Percentiles rank a stretch among this genome's conserved stretches.
These are phyloP conservation scores for Pseudopyrenochaeta lycopersici DNA, from an alignment of 2,329 filamentous ascomycete species.

Conservation along the genomic window DNA sequence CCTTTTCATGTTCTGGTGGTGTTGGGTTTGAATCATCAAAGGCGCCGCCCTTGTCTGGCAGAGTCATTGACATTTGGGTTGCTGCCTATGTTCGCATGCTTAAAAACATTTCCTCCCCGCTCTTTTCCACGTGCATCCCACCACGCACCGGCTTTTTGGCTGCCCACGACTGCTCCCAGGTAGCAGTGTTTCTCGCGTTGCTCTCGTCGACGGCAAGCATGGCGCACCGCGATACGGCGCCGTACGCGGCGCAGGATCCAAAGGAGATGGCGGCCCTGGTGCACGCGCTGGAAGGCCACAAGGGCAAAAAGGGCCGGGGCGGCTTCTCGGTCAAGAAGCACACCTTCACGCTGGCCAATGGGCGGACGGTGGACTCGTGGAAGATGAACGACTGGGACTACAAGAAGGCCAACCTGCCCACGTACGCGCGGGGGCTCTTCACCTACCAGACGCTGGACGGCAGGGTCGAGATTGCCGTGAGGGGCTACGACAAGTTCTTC, in stretches of 20 bases:
- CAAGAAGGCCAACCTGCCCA: slow-evolving; percentile 85
- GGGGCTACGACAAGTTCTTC: slow-evolving; percentile 99
- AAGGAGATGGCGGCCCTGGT: slow-evolving; percentile 74
- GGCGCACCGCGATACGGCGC: slow-evolving; percentile 63
- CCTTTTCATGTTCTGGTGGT: slow-evolving; percentile 15
- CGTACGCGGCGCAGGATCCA: slow-evolving; percentile 74
- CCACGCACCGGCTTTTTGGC: slow-evolving; percentile 16
- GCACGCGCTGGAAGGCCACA: slow-evolving; percentile 68
- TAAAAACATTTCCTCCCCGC: slow-evolving; percentile 24
- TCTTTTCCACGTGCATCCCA: slow-evolving; percentile 13
- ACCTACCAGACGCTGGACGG: slow-evolving; percentile 75
- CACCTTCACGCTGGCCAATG: slow-evolving; percentile 74
- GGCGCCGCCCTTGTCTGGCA: slow-evolving; percentile 25
- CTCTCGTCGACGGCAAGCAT: slow-evolving; percentile 52
- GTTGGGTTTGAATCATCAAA: too few relatives aligned
- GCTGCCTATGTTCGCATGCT: slow-evolving; percentile 29
- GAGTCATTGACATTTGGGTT: slow-evolving; percentile 17
- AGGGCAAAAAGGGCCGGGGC: slow-evolving; percentile 54
- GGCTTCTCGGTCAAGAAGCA: slow-evolving; percentile 80
- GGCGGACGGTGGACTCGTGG: slow-evolving; percentile 86
- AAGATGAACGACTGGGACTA: slow-evolving; percentile 95
- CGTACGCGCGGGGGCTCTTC: slow-evolving; percentile 92
- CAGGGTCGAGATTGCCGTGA: slow-evolving; percentile 78
- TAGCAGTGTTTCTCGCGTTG: too few relatives aligned
- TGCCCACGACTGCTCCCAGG: slow-evolving; percentile 22